Percentiles rank a stretch among this genome's conserved stretches.
These are phyloP conservation scores for Francoa sonchifolia DNA, from an alignment of 441 rosid species.

Conservation along the genomic window DNA sequence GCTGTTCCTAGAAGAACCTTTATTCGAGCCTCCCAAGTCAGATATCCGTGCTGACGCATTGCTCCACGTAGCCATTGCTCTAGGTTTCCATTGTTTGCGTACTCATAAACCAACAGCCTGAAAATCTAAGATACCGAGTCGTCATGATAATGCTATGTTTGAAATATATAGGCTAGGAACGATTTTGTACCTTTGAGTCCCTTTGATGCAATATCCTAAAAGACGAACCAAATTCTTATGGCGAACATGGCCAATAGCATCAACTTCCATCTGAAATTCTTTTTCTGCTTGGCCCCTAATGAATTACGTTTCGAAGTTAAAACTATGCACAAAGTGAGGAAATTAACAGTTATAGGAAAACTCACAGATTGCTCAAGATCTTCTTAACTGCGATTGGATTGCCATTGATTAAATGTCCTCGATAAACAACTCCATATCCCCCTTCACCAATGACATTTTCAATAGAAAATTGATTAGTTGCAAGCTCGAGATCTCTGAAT, in stretches of 20 bases:
- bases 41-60: constrained; percentile 74
- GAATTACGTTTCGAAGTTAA: background rate
- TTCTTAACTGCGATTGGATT: constrained; percentile 81
- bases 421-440: constrained; percentile 87
- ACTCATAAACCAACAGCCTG: constrained; percentile 91
- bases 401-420: constrained; percentile 64
- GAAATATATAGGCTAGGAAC: background rate
- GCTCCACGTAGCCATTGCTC: constrained; percentile 99
- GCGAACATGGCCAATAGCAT: constrained; percentile 94
- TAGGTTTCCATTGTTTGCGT: constrained; percentile 83
- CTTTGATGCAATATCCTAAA: constrained; percentile 90
- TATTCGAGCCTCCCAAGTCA: constrained; percentile 94
- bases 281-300: constrained; percentile 95
- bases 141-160: too few species aligned
- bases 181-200: constrained; percentile 57
- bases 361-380: constrained; percentile 80
- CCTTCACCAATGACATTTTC: constrained; percentile 90
- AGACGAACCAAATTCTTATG: constrained; percentile 97
- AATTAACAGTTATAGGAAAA: constrained; percentile 3
- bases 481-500: constrained; percentile 80
- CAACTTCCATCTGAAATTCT: constrained; percentile 88
- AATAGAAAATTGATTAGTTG: constrained; percentile 73
- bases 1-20: constrained; percentile 86
- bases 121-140: too few species aligned
- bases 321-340: background rate